Evolutionary conservation across 768 basidiomycete species (phyloP).

Genomic region (Suillus paluster): DNA sequence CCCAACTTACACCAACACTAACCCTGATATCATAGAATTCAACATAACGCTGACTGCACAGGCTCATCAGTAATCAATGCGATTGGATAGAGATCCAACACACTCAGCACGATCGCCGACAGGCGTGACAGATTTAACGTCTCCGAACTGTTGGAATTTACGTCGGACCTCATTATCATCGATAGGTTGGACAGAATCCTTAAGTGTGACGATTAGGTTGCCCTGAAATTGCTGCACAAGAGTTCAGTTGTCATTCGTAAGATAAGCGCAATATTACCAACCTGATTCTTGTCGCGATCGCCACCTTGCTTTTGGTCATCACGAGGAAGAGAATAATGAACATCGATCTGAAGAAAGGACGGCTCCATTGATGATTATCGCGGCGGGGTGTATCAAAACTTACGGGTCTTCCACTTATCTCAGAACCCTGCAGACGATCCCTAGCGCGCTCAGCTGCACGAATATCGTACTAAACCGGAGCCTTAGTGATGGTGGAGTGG

Average conservation of each 20-base stretch:
- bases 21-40: conserved; percentile 93
- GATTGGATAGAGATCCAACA: conserved; percentile 17
- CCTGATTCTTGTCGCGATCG: conserved; percentile 82
- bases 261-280: conserved; percentile 31
- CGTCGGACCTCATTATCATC: conserved; percentile 86
- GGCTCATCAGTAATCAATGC: conserved; percentile 12
- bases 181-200: conserved; percentile 71
- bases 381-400: conserved; percentile 38
- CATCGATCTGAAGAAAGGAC: conserved; percentile 79
- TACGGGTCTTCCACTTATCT: conserved; percentile 88
- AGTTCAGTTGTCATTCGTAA: conserved; percentile 15
- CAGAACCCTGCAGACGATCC: conserved; percentile 87
- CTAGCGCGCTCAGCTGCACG: conserved; percentile 92
- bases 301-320: conserved; percentile 75
- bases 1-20: conserved; percentile 25
- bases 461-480: conserved; percentile 74
- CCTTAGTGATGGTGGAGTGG: conserved; percentile 11
- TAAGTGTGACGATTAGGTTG: conserved; percentile 76
- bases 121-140: conserved; percentile 80
- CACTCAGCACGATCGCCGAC: conserved; percentile 68
- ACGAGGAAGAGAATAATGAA: conserved; percentile 95
- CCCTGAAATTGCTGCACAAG: conserved; percentile 73
- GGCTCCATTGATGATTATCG: conserved; percentile 12
- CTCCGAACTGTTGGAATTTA: conserved; percentile 88
- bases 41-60: conserved; percentile 80